Percentiles rank a stretch among this genome's conserved stretches.
Evolutionary conservation across 1,139 yeast genomes (phyloP).

Genomic region (Blastobotrys illinoisensis): DNA sequence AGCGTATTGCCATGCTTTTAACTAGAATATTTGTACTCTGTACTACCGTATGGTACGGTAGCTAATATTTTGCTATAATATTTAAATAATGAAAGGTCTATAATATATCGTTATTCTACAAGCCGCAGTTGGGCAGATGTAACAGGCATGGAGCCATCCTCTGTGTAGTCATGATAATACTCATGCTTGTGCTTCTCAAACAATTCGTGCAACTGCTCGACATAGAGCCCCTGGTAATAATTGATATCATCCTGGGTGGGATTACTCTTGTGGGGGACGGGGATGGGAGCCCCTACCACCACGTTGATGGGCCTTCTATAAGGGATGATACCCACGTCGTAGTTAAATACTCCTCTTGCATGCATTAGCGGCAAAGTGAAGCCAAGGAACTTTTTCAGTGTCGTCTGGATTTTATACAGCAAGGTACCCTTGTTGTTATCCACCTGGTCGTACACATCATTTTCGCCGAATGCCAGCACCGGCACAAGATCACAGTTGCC

Average conservation of each 20-base stretch:
- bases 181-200: conserved; percentile 65
- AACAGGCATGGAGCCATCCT: conserved; percentile 4
- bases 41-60: too few relatives aligned
- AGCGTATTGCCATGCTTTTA: background rate
- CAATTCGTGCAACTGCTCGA: conserved; percentile 58
- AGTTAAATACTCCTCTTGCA: conserved; percentile 88
- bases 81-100: background rate
- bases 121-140: conserved; percentile 14
- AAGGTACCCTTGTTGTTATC: conserved; percentile 51
- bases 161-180: conserved; percentile 30
- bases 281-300: conserved; percentile 71
- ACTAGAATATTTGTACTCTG: too few relatives aligned
- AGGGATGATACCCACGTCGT: conserved; percentile 88
- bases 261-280: conserved; percentile 48
- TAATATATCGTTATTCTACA: conserved; percentile 16
- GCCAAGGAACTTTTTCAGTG: conserved; percentile 65
- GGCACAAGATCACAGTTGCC: conserved; percentile 83
- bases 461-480: conserved; percentile 89
- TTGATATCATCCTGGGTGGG: conserved; percentile 50
- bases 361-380: conserved; percentile 89
- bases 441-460: conserved; percentile 60
- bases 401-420: conserved; percentile 54
- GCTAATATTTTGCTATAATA: background rate
- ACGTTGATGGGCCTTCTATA: conserved; percentile 75
- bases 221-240: conserved; percentile 66